A percentile compares a stretch with the other conserved stretches of the same genome.
Evolutionary conservation across 352 stramenopile genomes (phyloP).

Genomic region (Pythium dissimile): DNA sequence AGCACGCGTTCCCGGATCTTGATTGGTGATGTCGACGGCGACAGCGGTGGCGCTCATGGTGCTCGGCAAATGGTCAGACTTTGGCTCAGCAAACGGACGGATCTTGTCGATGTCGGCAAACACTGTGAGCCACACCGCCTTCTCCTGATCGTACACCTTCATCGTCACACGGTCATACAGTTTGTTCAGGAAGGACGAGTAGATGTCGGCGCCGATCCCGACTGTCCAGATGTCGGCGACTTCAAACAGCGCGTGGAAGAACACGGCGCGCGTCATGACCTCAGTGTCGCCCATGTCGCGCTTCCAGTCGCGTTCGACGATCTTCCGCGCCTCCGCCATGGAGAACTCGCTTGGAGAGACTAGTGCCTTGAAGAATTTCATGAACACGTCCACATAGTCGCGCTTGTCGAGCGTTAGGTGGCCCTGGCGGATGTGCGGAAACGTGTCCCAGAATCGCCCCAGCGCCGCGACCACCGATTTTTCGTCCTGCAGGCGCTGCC

Average conservation of each 20-base stretch:
- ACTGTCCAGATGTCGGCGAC: slow-evolving; percentile 82
- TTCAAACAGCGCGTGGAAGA: slow-evolving; percentile 71
- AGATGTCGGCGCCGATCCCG: slow-evolving; percentile 57
- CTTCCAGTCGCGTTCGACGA: slow-evolving; percentile 77
- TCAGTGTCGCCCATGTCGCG: slow-evolving; percentile 43
- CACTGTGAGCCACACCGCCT: slow-evolving; percentile 60
- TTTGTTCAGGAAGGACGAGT: slow-evolving; percentile 67
- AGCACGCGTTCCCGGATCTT: slow-evolving; percentile 3
- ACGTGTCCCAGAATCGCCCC: slow-evolving; percentile 71
- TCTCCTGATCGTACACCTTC: slow-evolving; percentile 63
- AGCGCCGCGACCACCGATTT: slow-evolving; percentile 44
- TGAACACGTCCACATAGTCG: slow-evolving; percentile 77
- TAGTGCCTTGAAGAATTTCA: slow-evolving; percentile 82
- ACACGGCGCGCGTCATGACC: slow-evolving; percentile 55
- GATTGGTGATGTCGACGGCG: slow-evolving; percentile 1
- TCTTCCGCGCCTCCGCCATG: slow-evolving; percentile 57
- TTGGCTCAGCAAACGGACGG: slow-evolving; percentile 54
- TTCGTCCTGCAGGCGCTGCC: slow-evolving; percentile 51
- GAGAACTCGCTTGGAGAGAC: slow-evolving; percentile 69
- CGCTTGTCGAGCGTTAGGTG: slow-evolving; percentile 34
- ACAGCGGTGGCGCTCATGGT: background rate
- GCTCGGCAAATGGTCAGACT: slow-evolving; percentile 1
- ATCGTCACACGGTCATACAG: slow-evolving; percentile 79
- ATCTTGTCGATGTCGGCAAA: slow-evolving; percentile 74
- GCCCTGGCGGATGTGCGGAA: slow-evolving; percentile 49